phyloP scores from a whole-genome alignment of 148 eudicot species.

The Fagopyrum tataricum region DNA sequence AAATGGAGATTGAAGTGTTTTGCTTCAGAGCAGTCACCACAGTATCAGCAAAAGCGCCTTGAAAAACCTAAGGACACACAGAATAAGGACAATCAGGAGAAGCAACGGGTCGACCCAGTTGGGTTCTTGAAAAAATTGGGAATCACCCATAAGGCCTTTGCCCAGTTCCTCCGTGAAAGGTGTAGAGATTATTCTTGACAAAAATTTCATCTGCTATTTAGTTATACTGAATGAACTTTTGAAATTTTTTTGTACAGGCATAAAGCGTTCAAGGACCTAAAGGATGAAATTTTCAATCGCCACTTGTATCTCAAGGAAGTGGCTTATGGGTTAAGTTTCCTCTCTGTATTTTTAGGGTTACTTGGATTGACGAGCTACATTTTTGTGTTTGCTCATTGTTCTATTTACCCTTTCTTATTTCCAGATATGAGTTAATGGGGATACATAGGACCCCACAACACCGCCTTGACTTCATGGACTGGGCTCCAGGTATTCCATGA shows the following conservation, averaged over 20 bases:
- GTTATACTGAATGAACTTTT: neutral
- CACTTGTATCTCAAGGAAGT: conserved; percentile 56
- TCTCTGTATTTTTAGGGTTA: neutral
- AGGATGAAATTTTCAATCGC: conserved; percentile 60
- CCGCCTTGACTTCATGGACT: conserved; percentile 90
- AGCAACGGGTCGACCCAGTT: conserved; percentile 76
- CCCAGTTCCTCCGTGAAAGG: conserved; percentile 92
- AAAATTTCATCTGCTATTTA: neutral
- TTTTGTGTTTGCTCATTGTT: neutral
- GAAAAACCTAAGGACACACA: conserved; percentile 18
- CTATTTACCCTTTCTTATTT: neutral
- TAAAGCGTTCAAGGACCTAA: conserved; percentile 74
- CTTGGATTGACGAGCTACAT: neutral
- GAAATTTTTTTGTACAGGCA: conserved; percentile 42
- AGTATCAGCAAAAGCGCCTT: conserved; percentile 7
- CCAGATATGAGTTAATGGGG: conserved; percentile 74
- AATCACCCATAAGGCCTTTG: conserved; percentile 59
- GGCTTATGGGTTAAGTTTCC: conserved; percentile 68
- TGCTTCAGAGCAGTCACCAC: conserved; percentile 28
- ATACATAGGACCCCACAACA: conserved; percentile 80
- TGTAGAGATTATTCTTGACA: conserved; percentile 10
- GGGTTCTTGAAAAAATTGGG: conserved; percentile 62
- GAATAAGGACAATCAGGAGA: neutral
- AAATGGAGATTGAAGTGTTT: conserved; percentile 45
- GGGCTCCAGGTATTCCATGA: conserved; percentile 96